Conservation (phyloP, 2,329 filamentous ascomycete species). For the Neobulgaria alba region DNA sequence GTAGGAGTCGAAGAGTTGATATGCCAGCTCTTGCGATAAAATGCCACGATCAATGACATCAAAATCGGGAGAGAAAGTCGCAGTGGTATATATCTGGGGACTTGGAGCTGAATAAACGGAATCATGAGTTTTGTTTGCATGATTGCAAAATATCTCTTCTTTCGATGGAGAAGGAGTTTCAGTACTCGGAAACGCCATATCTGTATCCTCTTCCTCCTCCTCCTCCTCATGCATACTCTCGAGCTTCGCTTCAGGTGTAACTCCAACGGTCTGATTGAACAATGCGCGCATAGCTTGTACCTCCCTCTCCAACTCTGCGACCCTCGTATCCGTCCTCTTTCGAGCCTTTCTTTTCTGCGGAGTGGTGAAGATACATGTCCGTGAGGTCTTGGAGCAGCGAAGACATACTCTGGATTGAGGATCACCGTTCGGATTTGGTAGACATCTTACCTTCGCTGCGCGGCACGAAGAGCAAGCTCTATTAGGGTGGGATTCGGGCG, state of each 20-base stretch:
- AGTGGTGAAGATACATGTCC: slow-evolving; percentile 29
- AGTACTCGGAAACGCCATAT: neutral
- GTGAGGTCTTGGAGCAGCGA: slow-evolving; percentile 27
- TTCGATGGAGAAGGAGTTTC: neutral
- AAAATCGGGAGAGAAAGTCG: slow-evolving; percentile 7
- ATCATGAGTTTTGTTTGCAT: no score
- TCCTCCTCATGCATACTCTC: neutral
- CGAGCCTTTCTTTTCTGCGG: slow-evolving; percentile 31
- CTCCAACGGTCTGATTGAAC: slow-evolving; percentile 20
- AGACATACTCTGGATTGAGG: slow-evolving; percentile 23
- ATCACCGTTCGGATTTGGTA: slow-evolving; percentile 21
- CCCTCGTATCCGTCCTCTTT: slow-evolving; percentile 34
- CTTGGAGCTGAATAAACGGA: neutral
- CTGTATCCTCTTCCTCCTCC: neutral
- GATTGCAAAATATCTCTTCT: no score
- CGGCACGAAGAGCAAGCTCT: slow-evolving; percentile 33
- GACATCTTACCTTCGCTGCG: slow-evolving; percentile 32
- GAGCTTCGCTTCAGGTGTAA: neutral
- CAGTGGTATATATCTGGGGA: slow-evolving; percentile 4
- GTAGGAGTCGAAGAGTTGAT: slow-evolving; percentile 46
- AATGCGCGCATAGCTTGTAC: slow-evolving; percentile 31
- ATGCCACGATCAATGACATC: slow-evolving; percentile 48
- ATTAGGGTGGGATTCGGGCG: slow-evolving; percentile 16
- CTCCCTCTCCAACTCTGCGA: slow-evolving; percentile 34
- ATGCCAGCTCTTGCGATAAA: slow-evolving; percentile 44